Evolutionary conservation across 495 filamentous ascomycete species (phyloP).

Genomic region (Usnea hakonensis): DNA sequence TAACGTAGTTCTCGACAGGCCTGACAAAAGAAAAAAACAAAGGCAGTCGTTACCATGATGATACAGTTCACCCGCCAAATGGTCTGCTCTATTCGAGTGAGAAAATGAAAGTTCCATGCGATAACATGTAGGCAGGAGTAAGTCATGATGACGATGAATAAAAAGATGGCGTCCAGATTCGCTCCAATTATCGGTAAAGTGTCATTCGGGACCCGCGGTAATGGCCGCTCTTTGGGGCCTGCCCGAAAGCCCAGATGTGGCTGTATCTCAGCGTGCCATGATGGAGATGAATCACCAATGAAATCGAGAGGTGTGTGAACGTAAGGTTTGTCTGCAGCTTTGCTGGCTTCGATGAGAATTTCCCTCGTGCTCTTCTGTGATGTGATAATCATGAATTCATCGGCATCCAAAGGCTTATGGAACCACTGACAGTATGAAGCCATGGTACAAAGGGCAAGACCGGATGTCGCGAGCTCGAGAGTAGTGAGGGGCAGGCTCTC

Average conservation of each 20-base stretch:
- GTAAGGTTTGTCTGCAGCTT: slow-evolving; percentile 5
- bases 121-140: slow-evolving; percentile 31
- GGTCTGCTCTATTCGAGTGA: slow-evolving; percentile 27
- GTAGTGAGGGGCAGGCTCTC: too few species aligned
- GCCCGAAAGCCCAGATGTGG: neutral
- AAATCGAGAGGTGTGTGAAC: slow-evolving; percentile 30
- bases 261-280: slow-evolving; percentile 16
- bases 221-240: slow-evolving; percentile 19
- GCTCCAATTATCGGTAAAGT: slow-evolving; percentile 5
- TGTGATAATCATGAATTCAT: slow-evolving; percentile 14
- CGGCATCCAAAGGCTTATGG: slow-evolving; percentile 28
- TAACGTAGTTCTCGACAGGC: too few species aligned
- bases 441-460: slow-evolving; percentile 26
- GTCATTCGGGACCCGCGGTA: slow-evolving; percentile 28
- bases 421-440: slow-evolving; percentile 24
- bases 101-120: slow-evolving; percentile 38
- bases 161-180: slow-evolving; percentile 11
- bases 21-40: too few species aligned
- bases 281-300: slow-evolving; percentile 26
- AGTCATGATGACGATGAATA: slow-evolving; percentile 11
- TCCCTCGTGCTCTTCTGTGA: neutral
- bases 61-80: slow-evolving; percentile 28
- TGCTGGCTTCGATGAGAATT: neutral
- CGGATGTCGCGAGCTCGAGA: slow-evolving; percentile 31
- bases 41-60: too few species aligned